Base-by-base conservation (phyloP, 2,329 filamentous ascomycete species). In the Zasmidium citrigriseum region DNA sequence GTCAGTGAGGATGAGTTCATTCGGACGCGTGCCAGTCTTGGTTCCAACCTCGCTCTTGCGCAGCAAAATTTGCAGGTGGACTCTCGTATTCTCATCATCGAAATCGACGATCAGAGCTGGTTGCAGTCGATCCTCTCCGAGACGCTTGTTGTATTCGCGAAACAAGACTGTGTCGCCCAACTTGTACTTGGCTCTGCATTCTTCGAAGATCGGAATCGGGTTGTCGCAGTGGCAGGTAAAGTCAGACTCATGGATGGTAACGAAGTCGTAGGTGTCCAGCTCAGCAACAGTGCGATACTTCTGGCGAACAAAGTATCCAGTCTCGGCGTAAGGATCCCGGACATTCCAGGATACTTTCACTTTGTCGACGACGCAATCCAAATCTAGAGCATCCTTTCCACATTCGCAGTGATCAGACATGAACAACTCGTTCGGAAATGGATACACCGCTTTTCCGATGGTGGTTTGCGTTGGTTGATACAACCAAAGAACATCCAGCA, bases 351-450 rank as follows among this genome's bases (percentile, higher is more conserved):
- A 78, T 0, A 93, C 80, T 0, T 78, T 63, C 44, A 89, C 82
- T 1, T 82, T 82, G 0, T 78, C 79, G 0, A 85, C 67, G 0
- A 92, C 77, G 29, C 90, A 81, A 0, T 80, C 72, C 1, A 81
- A 78, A 0, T 77, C 64, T 2, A 90, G 77, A 24, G 80, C 78
- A 0, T 75, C 68, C 12, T 83, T 77, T 0, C 76, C 70, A 61
- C 90, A 95, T 1, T 87, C 89, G 73, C 91, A 93, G 58, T 92
- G 86, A 52, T 91, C 84, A 0, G 87, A 90, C 0, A 93, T 73
- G 61, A 95, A 95, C 0, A 95, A 73, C 72, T 96, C 90, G 52
- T 92, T 89, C 0, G 75, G 61, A 72, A 85, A 87, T 0, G 88
- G 87, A 64, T 93, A 96, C 10, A 80, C 81, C 73, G 87, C 86